These are phyloP conservation scores for Hypoxylon sp. DNA, from an alignment of 2,329 filamentous ascomycete species.

Conservation along the genomic window DNA sequence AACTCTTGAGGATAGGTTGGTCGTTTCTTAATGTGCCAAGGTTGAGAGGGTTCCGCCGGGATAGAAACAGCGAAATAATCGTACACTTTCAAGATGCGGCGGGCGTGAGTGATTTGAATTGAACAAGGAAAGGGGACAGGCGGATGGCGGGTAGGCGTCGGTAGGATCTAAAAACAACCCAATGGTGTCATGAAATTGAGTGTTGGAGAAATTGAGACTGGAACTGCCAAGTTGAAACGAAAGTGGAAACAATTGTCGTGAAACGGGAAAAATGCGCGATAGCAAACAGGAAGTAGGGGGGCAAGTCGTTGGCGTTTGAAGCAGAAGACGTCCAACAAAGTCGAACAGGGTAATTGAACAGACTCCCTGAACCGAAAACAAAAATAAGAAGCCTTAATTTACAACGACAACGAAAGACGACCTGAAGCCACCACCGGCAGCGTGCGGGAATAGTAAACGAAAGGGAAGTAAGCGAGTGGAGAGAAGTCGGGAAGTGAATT, in stretches of 20 bases:
- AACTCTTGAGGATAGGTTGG: not conserved
- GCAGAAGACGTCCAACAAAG: conserved; percentile 3
- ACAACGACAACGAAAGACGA: conserved; percentile 25
- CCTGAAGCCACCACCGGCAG: conserved; percentile 27
- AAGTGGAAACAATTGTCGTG: conserved; percentile 30
- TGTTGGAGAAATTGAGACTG: conserved; percentile 23
- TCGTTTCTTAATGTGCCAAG: conserved; percentile 5
- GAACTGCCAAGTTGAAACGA: conserved; percentile 28
- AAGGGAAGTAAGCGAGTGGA: conserved; percentile 34
- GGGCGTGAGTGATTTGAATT: conserved; percentile 21
- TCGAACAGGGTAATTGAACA: conserved; percentile 23
- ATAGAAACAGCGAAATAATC: conserved; percentile 14
- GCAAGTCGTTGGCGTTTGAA: conserved; percentile 12
- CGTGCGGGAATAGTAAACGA: conserved; percentile 28
- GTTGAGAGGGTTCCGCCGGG: conserved; percentile 15
- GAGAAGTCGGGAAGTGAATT: conserved; percentile 31
- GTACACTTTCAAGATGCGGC: conserved; percentile 27
- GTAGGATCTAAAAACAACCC: conserved; percentile 21
- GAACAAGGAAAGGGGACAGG: conserved; percentile 22
- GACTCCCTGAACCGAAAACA: conserved; percentile 9
- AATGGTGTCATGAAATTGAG: conserved; percentile 26
- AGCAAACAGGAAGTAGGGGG: conserved; percentile 28
- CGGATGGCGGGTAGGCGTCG: conserved; percentile 9
- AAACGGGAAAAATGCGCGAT: conserved; percentile 25
- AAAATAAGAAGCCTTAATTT: conserved; percentile 20